Conservation (phyloP, 257 asterid species). For the Eucommia ulmoides region DNA sequence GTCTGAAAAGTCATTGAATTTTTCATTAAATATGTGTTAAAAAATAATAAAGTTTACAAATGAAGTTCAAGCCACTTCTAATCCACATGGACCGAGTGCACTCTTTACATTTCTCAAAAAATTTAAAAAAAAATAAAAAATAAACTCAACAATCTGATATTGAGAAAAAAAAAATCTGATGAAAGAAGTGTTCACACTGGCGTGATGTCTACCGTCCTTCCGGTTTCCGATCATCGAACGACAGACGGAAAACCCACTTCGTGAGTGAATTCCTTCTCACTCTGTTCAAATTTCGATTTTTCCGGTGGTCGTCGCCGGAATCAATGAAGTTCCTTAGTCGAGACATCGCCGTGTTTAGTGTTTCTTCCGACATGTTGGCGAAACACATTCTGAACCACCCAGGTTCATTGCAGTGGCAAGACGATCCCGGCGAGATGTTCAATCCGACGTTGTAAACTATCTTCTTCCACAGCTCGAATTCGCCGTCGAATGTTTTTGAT, state of each 20-base stretch:
- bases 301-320: neutral
- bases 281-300: constrained; percentile 14
- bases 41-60: too few species aligned
- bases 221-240: constrained; percentile 34
- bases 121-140: too few species aligned
- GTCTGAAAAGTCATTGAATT: too few species aligned
- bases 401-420: constrained; percentile 1
- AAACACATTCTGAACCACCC: neutral
- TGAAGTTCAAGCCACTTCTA: neutral
- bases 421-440: neutral
- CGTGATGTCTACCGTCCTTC: constrained; percentile 44
- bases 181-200: neutral
- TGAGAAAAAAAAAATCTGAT: neutral
- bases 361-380: neutral
- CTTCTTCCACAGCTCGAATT: neutral
- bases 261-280: constrained; percentile 30
- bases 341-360: constrained; percentile 2
- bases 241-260: constrained; percentile 51
- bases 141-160: neutral
- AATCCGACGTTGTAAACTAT: neutral
- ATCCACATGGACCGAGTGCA: neutral
- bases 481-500: neutral
- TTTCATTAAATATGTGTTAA: too few species aligned
- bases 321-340: constrained; percentile 4
- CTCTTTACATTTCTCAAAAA: neutral